Evolutionary conservation across 2,329 filamentous ascomycete species (phyloP).

Genomic region (Microdochium nivale): DNA sequence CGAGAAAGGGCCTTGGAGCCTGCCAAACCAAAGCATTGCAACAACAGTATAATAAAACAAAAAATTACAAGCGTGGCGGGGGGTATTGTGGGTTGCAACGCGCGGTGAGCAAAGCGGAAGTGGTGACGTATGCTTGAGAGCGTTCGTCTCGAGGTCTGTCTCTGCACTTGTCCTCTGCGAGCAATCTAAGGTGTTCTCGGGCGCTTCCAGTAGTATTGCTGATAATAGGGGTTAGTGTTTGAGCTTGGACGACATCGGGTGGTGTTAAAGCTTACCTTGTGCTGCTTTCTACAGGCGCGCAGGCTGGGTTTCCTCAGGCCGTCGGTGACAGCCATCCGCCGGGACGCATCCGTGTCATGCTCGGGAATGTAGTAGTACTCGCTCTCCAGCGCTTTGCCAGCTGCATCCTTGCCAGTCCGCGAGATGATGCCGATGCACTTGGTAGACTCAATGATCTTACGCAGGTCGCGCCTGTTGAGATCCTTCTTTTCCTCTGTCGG

Average conservation of each 20-base stretch:
- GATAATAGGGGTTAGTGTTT: constrained; percentile 9
- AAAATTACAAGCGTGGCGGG: constrained; percentile 1
- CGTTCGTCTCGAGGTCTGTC: too few species aligned
- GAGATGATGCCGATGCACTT: constrained; percentile 80
- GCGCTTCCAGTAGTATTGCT: constrained; percentile 66
- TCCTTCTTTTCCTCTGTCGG: constrained; percentile 55
- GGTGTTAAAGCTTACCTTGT: constrained; percentile 65
- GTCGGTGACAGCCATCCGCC: constrained; percentile 74
- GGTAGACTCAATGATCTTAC: constrained; percentile 63
- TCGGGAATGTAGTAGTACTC: constrained; percentile 97
- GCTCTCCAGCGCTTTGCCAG: constrained; percentile 85
- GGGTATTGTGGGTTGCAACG: not conserved
- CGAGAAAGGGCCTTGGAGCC: not conserved
- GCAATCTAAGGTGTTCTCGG: constrained; percentile 49
- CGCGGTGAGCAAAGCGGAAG: too few species aligned
- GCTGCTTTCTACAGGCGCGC: constrained; percentile 84
- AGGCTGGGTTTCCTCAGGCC: constrained; percentile 83
- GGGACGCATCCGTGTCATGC: constrained; percentile 68
- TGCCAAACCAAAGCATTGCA: not conserved
- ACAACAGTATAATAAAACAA: not conserved
- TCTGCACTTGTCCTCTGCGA: too few species aligned
- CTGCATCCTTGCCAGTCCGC: constrained; percentile 90
- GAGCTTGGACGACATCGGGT: constrained; percentile 1
- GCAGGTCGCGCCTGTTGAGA: constrained; percentile 56
- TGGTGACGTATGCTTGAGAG: too few species aligned